Evolutionary conservation across 768 basidiomycete species (phyloP).

Genomic region (Neoboletus brunneissimus): DNA sequence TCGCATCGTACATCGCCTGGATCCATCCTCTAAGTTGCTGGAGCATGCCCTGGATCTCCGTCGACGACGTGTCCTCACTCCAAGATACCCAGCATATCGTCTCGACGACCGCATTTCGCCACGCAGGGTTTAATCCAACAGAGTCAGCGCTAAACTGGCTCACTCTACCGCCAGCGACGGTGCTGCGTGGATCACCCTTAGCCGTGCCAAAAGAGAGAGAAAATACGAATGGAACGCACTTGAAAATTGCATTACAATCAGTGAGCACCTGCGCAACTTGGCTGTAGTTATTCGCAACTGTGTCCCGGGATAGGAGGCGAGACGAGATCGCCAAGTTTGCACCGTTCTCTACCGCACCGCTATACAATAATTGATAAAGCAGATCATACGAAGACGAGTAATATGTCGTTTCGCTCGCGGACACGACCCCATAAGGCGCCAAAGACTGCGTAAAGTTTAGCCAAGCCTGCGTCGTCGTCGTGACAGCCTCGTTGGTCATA

Average conservation of each 20-base stretch:
- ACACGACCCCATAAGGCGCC: conserved; percentile 17
- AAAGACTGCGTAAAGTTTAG: conserved; percentile 20
- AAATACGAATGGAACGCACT: conserved; percentile 3
- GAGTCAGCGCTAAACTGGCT: conserved; percentile 34
- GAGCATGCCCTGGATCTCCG: conserved; percentile 11
- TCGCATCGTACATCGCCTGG: conserved; percentile 23
- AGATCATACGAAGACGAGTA: conserved; percentile 27
- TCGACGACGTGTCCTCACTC: conserved; percentile 16
- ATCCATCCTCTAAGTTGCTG: conserved; percentile 10
- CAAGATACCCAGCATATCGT: conserved; percentile 4
- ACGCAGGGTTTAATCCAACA: conserved; percentile 46
- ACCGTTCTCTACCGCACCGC: conserved; percentile 18
- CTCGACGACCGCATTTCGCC: conserved; percentile 39
- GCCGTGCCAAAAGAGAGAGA: neutral
- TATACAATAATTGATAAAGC: conserved; percentile 10
- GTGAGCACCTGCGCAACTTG: conserved; percentile 25
- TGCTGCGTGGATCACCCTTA: conserved; percentile 27
- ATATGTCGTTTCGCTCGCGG: conserved; percentile 23
- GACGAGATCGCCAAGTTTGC: conserved; percentile 12
- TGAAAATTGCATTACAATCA: neutral
- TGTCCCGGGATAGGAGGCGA: conserved; percentile 34
- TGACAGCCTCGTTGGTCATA: conserved; percentile 33
- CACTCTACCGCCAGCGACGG: conserved; percentile 46
- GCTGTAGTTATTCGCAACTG: conserved; percentile 20
- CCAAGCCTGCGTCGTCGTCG: conserved; percentile 34